Evolutionary conservation across 495 filamentous ascomycete genomes (phyloP), one percentile per base, ranked within the genome.

Genomic region (Penicillium waksmanii): DNA sequence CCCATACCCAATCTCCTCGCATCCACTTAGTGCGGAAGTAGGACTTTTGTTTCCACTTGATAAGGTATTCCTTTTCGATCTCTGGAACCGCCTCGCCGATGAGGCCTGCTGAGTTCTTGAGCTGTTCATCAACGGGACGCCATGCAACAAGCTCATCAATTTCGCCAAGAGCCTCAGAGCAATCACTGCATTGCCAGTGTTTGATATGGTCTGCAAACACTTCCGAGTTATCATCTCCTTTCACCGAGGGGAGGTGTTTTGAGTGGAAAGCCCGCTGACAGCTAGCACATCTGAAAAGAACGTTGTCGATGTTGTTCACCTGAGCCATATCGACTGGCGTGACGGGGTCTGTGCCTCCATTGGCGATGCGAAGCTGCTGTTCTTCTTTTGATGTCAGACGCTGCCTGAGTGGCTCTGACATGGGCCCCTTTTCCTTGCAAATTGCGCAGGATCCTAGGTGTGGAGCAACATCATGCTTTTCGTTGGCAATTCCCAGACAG

Each of bases 1-100:
- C 93, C 81, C 84, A 92, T 13, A 93, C 82, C 96, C 96, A 99
- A 23, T 86, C 81, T 8, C 95, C 96, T 17, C 90, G 86, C 82
- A 91, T 85, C 96, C 96, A 99, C 3, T 72, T 77, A 21, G 86
- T 88, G 53, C 88, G 88, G 62, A 85, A 88, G 60, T 97, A 94
- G 0, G 93, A 96, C 52, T 84, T 81, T 0, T 77, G 67, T 36
- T 89, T 84, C 88, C 92, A 98, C 71, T 95, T 97, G 64, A 98
- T 77, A 1, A 99, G 82, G 63, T 98, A 98, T 64, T 97, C 92
- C 44, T 93, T 89, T 5, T 90, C 77, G 40, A 90, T 85, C 66
- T 92, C 88, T 17, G 84, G 80, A 17, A 82, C 70, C 23, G 82
- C 78, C 34, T 91, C 80, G 12, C 80, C 74, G 9, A 66, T 71